Evolutionary conservation across 2,329 filamentous ascomycete species (phyloP).

Genomic region (Monilinia vaccinii-corymbosi): DNA sequence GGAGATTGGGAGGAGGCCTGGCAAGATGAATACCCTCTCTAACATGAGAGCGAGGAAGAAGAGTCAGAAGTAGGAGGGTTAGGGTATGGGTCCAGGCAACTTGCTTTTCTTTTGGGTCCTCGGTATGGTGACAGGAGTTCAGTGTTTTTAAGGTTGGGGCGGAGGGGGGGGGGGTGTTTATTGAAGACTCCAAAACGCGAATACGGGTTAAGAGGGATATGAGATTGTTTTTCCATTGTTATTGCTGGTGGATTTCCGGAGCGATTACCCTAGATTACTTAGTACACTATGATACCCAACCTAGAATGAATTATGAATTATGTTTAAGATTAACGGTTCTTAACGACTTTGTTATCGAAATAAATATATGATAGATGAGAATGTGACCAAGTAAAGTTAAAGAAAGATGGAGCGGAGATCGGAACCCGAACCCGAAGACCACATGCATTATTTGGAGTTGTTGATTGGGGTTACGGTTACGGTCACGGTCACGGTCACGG

Average conservation of each 20-base stretch:
- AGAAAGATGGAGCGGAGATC: too few species aligned
- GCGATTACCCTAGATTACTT: conserved; percentile 4
- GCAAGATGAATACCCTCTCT: conserved; percentile 49
- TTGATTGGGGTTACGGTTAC: too few species aligned
- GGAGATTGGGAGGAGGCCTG: conserved; percentile 70
- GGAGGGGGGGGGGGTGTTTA: not conserved
- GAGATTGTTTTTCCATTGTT: not conserved
- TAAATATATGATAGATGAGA: not conserved
- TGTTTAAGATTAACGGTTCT: not conserved
- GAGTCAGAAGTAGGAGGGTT: conserved; percentile 15
- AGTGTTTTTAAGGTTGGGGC: not conserved
- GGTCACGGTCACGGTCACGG: too few species aligned
- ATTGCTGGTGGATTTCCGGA: not conserved
- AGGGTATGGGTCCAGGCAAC: not conserved
- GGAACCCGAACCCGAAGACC: too few species aligned
- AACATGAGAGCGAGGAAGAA: conserved; percentile 50
- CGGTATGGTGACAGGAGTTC: not conserved
- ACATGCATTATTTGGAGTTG: too few species aligned
- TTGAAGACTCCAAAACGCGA: not conserved
- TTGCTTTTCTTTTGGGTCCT: not conserved
- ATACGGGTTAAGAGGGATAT: not conserved
- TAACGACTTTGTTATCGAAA: not conserved
- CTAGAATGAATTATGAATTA: conserved; percentile 9
- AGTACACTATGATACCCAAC: conserved; percentile 20
- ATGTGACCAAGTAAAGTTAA: not conserved